Percentiles rank a stretch among this genome's conserved stretches.
Conservation (phyloP, 129 eudicot species). For the Artemisia annua region DNA sequence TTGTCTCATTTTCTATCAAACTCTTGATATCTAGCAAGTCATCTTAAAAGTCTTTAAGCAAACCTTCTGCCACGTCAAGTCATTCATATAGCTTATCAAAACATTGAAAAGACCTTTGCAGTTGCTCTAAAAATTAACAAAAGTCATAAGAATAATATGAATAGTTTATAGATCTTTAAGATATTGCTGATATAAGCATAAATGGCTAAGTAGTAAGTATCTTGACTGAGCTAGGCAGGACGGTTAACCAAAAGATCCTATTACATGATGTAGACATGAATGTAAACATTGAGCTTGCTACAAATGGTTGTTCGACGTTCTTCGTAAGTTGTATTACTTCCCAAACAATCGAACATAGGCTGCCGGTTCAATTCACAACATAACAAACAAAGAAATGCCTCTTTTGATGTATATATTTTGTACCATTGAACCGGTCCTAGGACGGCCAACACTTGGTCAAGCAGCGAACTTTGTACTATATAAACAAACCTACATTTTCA, state of each 20-base stretch:
- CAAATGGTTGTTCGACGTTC: neutral
- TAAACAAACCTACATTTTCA: constrained; percentile 12
- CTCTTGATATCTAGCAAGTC: no score
- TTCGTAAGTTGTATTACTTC: constrained; percentile 5
- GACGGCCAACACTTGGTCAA: neutral
- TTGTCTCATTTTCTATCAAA: no score
- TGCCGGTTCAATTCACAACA: constrained; percentile 12
- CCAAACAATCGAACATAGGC: constrained; percentile 18
- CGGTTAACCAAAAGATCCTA: constrained; percentile 17
- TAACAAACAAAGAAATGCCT: constrained; percentile 14
- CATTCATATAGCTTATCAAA: no score
- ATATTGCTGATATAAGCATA: neutral
- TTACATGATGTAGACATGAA: constrained; percentile 24
- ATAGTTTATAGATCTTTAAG: no score
- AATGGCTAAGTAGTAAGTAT: neutral
- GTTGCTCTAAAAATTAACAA: no score
- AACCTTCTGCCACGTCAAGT: no score
- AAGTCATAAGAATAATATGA: no score
- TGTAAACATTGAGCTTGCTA: neutral
- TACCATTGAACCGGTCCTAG: neutral
- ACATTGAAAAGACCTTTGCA: no score
- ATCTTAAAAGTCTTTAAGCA: no score
- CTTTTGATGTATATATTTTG: neutral
- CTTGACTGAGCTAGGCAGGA: constrained; percentile 19
- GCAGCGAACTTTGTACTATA: constrained; percentile 17